Base-by-base conservation (phyloP, 257 asterid species). In the Rauvolfia tetraphylla region DNA sequence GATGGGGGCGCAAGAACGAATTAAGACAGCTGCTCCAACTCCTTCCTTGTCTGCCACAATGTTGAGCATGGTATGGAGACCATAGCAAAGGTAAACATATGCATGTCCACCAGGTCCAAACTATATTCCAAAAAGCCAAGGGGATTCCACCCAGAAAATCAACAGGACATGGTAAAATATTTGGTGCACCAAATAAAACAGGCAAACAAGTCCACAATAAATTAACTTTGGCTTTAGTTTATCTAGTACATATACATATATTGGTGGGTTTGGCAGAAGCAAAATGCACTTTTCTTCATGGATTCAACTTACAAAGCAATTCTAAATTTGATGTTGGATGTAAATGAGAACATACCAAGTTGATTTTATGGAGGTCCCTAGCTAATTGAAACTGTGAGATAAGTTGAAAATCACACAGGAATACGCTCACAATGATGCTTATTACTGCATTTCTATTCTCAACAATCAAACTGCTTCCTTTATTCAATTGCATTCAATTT, bases 61-160 rank as follows among this genome's bases (percentile, higher is more conserved):
- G 84, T 95, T 95, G 75, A 95, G 95, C 97, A 95, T 95, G 48
- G 79, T 84, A 81, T 95, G 98, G 23, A 95, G 88, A 69, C 98
- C 98, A 56, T 95, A 95, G 78, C 98, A 95, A 44, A 95, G 95
- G 80, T 95, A 95, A 71, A 91, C 91, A 71, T 95, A 95, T 5
- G 98, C 91, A 86, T 92, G 93, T 51, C 98, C 98, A 29, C 98
- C 98, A 8, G 95, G 85, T 66, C 97, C 98, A 85, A 95, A 95
- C 98, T 95, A 83, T 79, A 20, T 14, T 48, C 13, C 58, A 66
- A 63, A 25, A 29, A n/a, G 20, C 54, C 12, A 22, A 29, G 38
- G 44, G 18, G n/a, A 8, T 65, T 36, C 22, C 38, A 56, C 15
- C n/a, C 54, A 58, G 56, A 29, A 59, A 57, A 56, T 67, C 29